Base-by-base conservation (phyloP, 345 rosid species). In the Eucalyptus shirleyi region DNA sequence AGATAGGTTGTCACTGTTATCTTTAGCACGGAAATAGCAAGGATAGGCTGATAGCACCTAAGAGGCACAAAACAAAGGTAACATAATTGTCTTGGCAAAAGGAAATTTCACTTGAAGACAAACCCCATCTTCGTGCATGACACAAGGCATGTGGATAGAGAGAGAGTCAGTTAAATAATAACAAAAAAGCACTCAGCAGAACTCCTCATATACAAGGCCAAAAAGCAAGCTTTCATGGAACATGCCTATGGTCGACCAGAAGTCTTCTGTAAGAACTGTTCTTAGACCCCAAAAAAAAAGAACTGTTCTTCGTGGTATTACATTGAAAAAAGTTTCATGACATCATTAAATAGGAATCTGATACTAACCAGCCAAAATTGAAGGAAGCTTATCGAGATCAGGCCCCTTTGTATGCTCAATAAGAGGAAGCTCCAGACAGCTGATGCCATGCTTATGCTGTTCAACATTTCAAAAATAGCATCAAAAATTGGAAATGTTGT, bases 341-440 rank as follows among this genome's bases (percentile, higher is more conserved):
- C 85, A 3, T 40, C 85, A 77, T 21, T 19, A 77, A 21, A 77
- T 21, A 6, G 85, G 85, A 77, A 77, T 40, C 30, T 77, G 85
- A 77, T 40, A 77, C 85, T 89, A 89, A 98, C 99, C 96, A 45
- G 89, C 92, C 92, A 98, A 92, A 82, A 96, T 88, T 87, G 97
- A 93, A 88, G 98, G 89, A 83, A 98, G 97, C 90, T 90, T 94
- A 85, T 93, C 93, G 49, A 90, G 91, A 94, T 98, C 99, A 91
- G 98, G 99, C 62, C 98, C 98, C 62, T 88, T 90, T 3, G 94
- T 90, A 92, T 97, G 98, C 94, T 96, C 95, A 89, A 98, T 96
- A 28, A 98, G 92, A 44, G 99, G 99, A 91, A 98, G 96, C 95
- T 98, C 99, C 94, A 97, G 89, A 89, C 96, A 94, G 83, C 88